phyloP scores from a whole-genome alignment of 2,329 filamentous ascomycete genomes.

The Aaosphaeria arxii region DNA sequence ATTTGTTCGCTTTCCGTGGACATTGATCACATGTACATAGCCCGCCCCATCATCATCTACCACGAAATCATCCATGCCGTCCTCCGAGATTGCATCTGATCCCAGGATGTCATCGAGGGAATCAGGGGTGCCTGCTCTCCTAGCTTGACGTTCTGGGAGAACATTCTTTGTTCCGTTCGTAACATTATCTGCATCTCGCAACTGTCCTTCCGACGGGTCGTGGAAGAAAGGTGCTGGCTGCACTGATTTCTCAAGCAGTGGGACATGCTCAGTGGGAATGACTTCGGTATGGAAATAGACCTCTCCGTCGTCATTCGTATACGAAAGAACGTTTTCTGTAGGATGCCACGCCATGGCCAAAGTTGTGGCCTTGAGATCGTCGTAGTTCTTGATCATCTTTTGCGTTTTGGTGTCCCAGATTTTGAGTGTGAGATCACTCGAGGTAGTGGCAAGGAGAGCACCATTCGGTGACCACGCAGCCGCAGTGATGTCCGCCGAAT shows the following conservation, averaged over 20 bases:
- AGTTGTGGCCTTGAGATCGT: conserved; percentile 70
- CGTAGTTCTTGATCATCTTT: conserved; percentile 71
- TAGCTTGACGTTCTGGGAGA: conserved; percentile 49
- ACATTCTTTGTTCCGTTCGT: conserved; percentile 56
- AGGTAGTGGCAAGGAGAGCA: conserved; percentile 69
- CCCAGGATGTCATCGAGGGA: conserved; percentile 81
- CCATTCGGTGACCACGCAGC: conserved; percentile 94
- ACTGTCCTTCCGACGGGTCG: conserved; percentile 69
- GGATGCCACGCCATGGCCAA: conserved; percentile 90
- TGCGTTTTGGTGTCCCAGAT: conserved; percentile 92
- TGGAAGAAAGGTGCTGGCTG: conserved; percentile 86
- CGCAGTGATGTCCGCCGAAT: conserved; percentile 81
- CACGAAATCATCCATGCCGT: conserved; percentile 72
- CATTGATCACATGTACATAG: conserved; percentile 64
- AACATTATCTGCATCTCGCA: conserved; percentile 60
- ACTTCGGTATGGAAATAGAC: conserved; percentile 82
- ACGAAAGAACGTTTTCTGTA: conserved; percentile 80
- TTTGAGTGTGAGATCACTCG: conserved; percentile 60
- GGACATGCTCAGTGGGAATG: conserved; percentile 50
- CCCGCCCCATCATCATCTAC: conserved; percentile 94
- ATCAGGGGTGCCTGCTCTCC: conserved; percentile 61
- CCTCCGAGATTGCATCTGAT: conserved; percentile 55
- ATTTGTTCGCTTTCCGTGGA: conserved; percentile 61
- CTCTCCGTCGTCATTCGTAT: conserved; percentile 89
- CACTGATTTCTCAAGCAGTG: conserved; percentile 49